Evolutionary conservation across 1,139 yeast species (phyloP), one percentile per base, ranked within the genome.

Genomic region (Suhomyces choctaworum): DNA sequence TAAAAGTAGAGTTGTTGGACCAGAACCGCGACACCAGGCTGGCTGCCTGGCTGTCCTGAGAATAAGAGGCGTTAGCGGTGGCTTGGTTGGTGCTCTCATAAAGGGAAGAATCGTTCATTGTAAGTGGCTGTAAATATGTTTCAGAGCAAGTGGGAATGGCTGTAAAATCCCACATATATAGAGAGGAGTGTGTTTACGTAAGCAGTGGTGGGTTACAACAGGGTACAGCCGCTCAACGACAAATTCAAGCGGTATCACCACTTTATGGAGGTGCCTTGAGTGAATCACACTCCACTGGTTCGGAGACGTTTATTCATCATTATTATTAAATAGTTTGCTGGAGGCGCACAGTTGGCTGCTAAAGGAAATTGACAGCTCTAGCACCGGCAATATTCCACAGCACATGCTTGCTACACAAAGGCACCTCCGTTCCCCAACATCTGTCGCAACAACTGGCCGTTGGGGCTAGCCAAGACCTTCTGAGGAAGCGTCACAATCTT

Each of bases 381-480:
- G n/a, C n/a, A n/a, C n/a, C n/a, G n/a, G n/a, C n/a, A n/a, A n/a
- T n/a, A n/a, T n/a, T n/a, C n/a, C n/a, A n/a, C n/a, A n/a, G 30
- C 30, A 16, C 7, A 4, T 7, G 12, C 13, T 10, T 12, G 7
- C 30, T 27, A 27, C 24, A 27, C 30, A 22, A 27, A 27, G 13
- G 35, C 20, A 21, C 25, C 27, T 8, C 28, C 32, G n/a, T 48
- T 49, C 4, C 66, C 64, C 15, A 67, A 45, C 66, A 68, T 56
- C 37, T 62, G 69, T 31, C 55, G 52, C 34, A 68, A 56, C 45
- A 64, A 38, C 39, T 58, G 65, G 1, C 88, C 88, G 43, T 78
- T 75, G 2, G 87, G 86, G 1, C 84, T 74, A 25, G 60, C 61
- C 41, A 81, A 63, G 2, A 82, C 87, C 25, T 64, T 66, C 29